A percentile compares a stretch with the other conserved stretches of the same genome.
These are phyloP conservation scores for Musa balbisiana DNA, from an alignment of 202 grass and related monocot species.

Conservation along the genomic window DNA sequence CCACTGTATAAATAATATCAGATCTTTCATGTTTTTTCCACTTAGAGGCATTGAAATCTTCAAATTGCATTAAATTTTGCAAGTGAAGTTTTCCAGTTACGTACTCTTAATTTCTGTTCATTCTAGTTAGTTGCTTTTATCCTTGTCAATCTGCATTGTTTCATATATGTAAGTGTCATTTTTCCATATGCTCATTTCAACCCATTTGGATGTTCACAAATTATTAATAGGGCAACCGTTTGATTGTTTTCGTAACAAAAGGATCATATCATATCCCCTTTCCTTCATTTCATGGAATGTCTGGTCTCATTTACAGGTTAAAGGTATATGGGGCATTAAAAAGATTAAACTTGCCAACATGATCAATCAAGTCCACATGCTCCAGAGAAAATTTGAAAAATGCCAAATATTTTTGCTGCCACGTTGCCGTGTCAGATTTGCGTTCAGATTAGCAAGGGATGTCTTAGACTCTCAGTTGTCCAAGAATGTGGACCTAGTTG, in stretches of 20 bases:
- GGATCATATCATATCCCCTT: neutral
- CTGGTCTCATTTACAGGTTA: slow-evolving; percentile 26
- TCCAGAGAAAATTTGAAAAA: slow-evolving; percentile 38
- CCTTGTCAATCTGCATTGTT: neutral
- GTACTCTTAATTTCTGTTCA: neutral
- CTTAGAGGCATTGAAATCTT: too few species aligned
- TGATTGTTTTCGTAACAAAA: neutral
- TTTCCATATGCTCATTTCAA: neutral
- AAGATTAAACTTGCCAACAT: slow-evolving; percentile 30
- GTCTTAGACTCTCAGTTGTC: slow-evolving; percentile 36
- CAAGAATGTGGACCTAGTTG: slow-evolving; percentile 23
- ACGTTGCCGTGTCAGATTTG: slow-evolving; percentile 31
- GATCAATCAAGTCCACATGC: slow-evolving; percentile 31
- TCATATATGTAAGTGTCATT: too few species aligned
- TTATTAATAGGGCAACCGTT: neutral
- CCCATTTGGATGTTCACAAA: too few species aligned
- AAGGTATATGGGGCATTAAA: slow-evolving; percentile 34
- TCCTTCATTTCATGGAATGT: neutral
- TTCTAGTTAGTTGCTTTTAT: neutral
- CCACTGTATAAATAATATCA: too few species aligned
- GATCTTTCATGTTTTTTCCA: too few species aligned
- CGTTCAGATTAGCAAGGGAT: slow-evolving; percentile 51
- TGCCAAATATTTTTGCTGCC: slow-evolving; percentile 33
- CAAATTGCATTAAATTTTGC: too few species aligned
- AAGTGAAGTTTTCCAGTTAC: too few species aligned